Base-by-base conservation (phyloP, 768 basidiomycete species). In the Leccinum uliginosum region DNA sequence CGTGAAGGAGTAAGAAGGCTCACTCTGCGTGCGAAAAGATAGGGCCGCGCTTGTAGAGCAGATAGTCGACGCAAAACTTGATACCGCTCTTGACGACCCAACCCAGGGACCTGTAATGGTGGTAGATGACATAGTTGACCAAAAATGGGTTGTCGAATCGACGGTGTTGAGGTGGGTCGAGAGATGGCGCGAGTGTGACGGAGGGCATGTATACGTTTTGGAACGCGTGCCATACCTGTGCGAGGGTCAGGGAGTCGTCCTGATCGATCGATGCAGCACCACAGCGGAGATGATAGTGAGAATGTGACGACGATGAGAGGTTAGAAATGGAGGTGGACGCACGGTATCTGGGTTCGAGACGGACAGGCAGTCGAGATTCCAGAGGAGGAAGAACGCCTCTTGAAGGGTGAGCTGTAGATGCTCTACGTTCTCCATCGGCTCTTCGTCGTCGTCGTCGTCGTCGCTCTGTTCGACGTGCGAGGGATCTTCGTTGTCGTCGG, bases 1-100 rank as follows among this genome's bases (percentile, higher is more conserved):
- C 12, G 19, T n/a, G 8, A 17, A 23, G 24, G 5, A 30, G 44
- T 4, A 17, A 8, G 23, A 46, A 21, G 45, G 74, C 90, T 65
- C 68, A 98, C 93, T 98, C 95, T 10, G 97, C 95, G 71, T 99
- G 97, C 5, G 86, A 77, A 71, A 98, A 98, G 1, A 96, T 91
- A 3, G 96, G 94, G 0, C 97, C 97, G 12, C 91, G 83, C 64
- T 92, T 94, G 71, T 99, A 99, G 26, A 98, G 74, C 10, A 99
- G 81, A 74, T 89, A 94, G 66, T 99, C 97, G 38, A 89, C 89
- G 64, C 95, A 98, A 73, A 99, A 99, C 72, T 99, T 99, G 77
- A 97, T 86, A 1, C 97, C 97, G 27, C 86, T 84, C 72, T 94
- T 93, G 60, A 97, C 86, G 19, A 98, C 91, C 97, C 96, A 99